Conservation (phyloP, 495 filamentous ascomycete species). For the Penicillium odoratum region DNA sequence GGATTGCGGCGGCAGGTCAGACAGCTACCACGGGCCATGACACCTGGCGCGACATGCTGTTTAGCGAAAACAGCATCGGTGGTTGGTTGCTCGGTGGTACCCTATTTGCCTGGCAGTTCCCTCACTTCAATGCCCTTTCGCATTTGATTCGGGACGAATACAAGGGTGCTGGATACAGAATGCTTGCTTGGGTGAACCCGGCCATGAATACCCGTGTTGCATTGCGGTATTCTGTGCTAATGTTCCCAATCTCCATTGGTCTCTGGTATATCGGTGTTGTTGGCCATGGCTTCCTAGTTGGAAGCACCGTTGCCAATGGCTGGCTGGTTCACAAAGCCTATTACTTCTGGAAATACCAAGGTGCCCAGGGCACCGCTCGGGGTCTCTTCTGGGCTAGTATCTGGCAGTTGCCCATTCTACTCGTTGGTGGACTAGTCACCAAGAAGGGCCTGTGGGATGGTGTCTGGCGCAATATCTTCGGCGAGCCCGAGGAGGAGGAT, state of each 20-base stretch:
- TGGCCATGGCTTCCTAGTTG: conserved; percentile 81
- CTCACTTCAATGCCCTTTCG: conserved; percentile 92
- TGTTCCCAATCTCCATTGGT: conserved; percentile 84
- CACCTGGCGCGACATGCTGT: conserved; percentile 77
- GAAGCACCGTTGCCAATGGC: conserved; percentile 77
- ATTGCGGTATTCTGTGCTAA: conserved; percentile 79
- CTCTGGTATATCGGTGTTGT: conserved; percentile 81
- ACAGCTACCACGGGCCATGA: conserved; percentile 69
- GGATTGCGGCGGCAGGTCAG: conserved; percentile 90
- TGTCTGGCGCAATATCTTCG: conserved; percentile 69
- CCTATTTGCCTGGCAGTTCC: conserved; percentile 96
- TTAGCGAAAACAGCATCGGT: conserved; percentile 67
- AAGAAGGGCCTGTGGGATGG: conserved; percentile 94
- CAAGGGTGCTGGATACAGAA: conserved; percentile 79
- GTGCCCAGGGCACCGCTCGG: conserved; percentile 76
- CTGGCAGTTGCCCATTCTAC: conserved; percentile 89
- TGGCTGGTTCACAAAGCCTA: conserved; percentile 85
- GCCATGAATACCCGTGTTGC: conserved; percentile 81
- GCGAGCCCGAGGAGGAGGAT: conserved; percentile 47
- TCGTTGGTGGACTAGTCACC: conserved; percentile 87
- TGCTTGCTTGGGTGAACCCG: conserved; percentile 89
- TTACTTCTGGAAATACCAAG: conserved; percentile 76
- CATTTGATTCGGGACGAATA: conserved; percentile 91
- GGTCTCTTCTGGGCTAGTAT: conserved; percentile 96
- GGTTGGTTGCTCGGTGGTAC: conserved; percentile 87